Evolutionary conservation across 2,329 filamentous ascomycete genomes (phyloP), one percentile per base, ranked within the genome.

Genomic region (Nothophaeocryptopus gaeumannii): DNA sequence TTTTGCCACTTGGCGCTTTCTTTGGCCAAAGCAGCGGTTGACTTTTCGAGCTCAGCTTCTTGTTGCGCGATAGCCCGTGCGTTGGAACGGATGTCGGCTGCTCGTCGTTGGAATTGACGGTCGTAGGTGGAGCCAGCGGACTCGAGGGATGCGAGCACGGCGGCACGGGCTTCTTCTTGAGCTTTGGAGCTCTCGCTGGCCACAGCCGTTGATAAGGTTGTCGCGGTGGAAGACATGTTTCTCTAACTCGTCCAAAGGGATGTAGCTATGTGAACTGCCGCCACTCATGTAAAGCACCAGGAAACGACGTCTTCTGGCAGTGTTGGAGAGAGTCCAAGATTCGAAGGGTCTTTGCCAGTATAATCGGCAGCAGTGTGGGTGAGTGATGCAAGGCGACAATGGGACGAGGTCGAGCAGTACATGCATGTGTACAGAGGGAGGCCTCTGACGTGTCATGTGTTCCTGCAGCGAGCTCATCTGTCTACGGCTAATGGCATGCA

Each of bases 71-170:
- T 81, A 13, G 80, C 81, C 13, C 76, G 72, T 14, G 81, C 78
- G 70, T 90, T 90, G 47, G 74, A 69, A 73, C 92, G 87, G 44
- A 93, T 75, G 56, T 84, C 79, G 12, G 75, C 69, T 12, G 87
- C 88, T 54, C 87, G 85, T 50, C 79, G 78, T 58, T 82, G 79
- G 42, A 91, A 79, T 63, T 86, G 79, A 39, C 77, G 72, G 72
- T 89, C 85, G 58, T 90, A 76, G 60, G 84, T 80, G 66, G 86
- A 84, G 62, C 84, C 84, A 45, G 90, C 72, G 5, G 74, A 72
- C 36, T 70, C 65, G 26, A 79, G 71, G 26, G 75, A 75, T 30
- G 74, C 74, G 16, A 73, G 70, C 37, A 79, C 73, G 39, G 75
- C 74, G 34, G 75, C 74, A 48, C 76, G 74, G 48, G 77, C 76